Evolutionary conservation across 2,329 filamentous ascomycete genomes (phyloP).

Genomic region (Epichloe hybrida): DNA sequence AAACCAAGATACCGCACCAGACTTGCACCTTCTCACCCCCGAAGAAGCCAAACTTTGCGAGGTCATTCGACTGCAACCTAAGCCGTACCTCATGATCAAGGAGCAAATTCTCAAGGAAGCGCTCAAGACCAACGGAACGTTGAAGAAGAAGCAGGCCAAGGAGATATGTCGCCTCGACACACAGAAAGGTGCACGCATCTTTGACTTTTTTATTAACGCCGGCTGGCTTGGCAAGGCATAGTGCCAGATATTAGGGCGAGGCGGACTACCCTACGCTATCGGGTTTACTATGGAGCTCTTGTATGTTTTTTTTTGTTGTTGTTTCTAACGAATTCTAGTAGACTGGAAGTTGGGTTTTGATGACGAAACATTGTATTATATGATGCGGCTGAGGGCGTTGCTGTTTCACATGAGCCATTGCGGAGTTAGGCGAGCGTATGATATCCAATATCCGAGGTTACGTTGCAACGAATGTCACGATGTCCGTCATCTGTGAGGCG

Average conservation of each 20-base stretch:
- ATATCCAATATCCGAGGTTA: conserved; percentile 1
- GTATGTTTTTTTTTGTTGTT: background rate
- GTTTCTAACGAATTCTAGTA: background rate
- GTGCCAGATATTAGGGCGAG: too few relatives aligned
- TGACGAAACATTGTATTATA: background rate
- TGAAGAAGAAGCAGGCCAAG: conserved; percentile 90
- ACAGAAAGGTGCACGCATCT: conserved; percentile 73
- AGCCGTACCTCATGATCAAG: conserved; percentile 91
- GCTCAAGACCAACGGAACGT: conserved; percentile 68
- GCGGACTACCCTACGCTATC: background rate
- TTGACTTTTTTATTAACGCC: conserved; percentile 86
- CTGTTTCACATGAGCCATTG: background rate
- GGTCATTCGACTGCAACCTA: conserved; percentile 72
- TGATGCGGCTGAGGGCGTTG: background rate
- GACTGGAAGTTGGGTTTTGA: background rate
- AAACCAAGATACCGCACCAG: conserved; percentile 62
- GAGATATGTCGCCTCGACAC: conserved; percentile 75
- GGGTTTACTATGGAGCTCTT: too few relatives aligned
- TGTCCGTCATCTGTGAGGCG: too few relatives aligned
- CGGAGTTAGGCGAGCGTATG: conserved; percentile 2
- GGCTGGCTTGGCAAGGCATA: conserved; percentile 84
- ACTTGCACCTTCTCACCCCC: conserved; percentile 74
- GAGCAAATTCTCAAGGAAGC: conserved; percentile 85
- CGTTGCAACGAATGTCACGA: too few relatives aligned
- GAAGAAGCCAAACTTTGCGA: conserved; percentile 83